These are phyloP conservation scores for Pterothamnion heteromorphum DNA, from an alignment of 31 red algal species.

Conservation along the genomic window DNA sequence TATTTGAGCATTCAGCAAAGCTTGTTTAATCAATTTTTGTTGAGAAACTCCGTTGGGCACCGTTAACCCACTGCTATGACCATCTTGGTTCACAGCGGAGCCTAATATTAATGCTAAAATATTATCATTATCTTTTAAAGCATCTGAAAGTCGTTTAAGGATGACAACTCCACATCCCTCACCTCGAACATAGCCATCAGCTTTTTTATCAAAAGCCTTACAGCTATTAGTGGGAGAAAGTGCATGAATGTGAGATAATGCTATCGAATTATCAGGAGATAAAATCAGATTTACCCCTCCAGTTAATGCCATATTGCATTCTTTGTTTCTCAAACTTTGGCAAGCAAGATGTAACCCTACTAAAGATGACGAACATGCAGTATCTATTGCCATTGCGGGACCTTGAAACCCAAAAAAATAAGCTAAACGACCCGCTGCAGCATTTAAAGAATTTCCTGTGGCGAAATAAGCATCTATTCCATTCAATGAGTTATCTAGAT, in stretches of 20 bases:
- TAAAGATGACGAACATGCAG: conserved; percentile 9
- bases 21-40: background rate
- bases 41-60: background rate
- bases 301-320: background rate
- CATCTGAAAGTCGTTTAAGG: background rate
- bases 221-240: background rate
- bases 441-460: background rate
- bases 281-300: conserved; percentile 9
- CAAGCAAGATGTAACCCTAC: conserved; percentile 22
- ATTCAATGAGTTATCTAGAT: no score
- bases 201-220: conserved; percentile 19
- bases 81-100: background rate
- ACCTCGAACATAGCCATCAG: conserved; percentile 10
- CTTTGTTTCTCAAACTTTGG: background rate
- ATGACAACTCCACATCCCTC: background rate
- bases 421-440: background rate
- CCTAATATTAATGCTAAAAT: conserved; percentile 3
- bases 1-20: background rate
- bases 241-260: background rate
- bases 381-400: background rate
- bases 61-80: background rate
- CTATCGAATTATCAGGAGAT: background rate
- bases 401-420: background rate
- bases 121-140: background rate
- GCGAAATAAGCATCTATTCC: background rate